A percentile compares a stretch with the other conserved stretches of the same genome.
phyloP scores from a whole-genome alignment of 257 asterid genomes.

The Solanum piurae region DNA sequence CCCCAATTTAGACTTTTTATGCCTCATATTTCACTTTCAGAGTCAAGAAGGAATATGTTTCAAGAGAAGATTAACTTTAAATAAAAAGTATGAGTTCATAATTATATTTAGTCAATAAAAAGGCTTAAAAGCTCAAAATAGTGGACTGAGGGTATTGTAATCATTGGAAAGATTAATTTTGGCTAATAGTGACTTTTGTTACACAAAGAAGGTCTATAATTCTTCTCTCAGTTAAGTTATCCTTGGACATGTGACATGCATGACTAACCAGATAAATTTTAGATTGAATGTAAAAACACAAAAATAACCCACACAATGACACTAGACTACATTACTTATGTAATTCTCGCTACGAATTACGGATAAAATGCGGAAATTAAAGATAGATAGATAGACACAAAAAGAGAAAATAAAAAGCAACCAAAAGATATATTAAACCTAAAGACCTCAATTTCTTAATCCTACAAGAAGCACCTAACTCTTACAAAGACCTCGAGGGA shows the following conservation, averaged over 20 bases:
- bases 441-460: no score
- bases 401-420: no score
- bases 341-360: no score
- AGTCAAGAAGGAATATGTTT: neutral
- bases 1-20: neutral
- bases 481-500: no score
- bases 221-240: neutral
- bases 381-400: no score
- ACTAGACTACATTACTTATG: neutral
- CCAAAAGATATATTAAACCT: no score
- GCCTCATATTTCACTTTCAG: neutral
- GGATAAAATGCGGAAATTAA: no score
- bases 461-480: no score
- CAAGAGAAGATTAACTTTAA: neutral
- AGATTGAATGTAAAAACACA: neutral
- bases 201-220: neutral
- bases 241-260: neutral
- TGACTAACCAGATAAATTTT: neutral
- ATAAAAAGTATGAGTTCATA: neutral
- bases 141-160: neutral
- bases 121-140: neutral
- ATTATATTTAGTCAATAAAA: neutral
- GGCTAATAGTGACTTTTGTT: neutral
- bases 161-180: no score
- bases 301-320: neutral